Percentiles rank a stretch among this genome's conserved stretches.
phyloP scores from a whole-genome alignment of 495 filamentous ascomycete species.

The Cetradonia linearis region DNA sequence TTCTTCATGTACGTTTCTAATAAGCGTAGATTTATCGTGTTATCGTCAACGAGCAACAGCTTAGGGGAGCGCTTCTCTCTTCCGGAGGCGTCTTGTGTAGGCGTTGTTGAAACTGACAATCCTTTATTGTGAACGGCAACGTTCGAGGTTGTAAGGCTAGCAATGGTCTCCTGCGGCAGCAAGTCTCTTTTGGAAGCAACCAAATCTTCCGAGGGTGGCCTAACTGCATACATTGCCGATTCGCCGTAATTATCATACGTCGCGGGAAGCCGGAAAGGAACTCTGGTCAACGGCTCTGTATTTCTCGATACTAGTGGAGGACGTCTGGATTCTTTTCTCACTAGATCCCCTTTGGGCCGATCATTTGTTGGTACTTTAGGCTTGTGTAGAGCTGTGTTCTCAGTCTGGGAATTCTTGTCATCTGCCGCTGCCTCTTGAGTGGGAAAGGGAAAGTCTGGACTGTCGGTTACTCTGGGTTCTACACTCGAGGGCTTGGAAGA shows the following conservation, averaged over 20 bases:
- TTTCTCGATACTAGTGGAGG: constrained; percentile 15
- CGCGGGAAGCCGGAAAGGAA: constrained; percentile 2
- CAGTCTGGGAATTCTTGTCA: neutral
- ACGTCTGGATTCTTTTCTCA: constrained; percentile 9
- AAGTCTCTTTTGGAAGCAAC: constrained; percentile 1
- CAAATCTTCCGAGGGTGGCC: neutral
- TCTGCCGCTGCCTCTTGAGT: neutral
- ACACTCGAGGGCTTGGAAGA: constrained; percentile 7
- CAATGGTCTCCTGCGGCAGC: neutral
- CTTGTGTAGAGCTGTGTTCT: neutral
- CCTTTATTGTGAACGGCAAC: constrained; percentile 4
- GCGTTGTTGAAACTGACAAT: neutral
- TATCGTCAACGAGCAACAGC: constrained; percentile 64
- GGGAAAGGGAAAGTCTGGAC: constrained; percentile 12
- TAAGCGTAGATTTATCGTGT: constrained; percentile 63
- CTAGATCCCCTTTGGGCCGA: constrained; percentile 14
- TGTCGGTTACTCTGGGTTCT: neutral
- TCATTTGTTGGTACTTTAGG: neutral
- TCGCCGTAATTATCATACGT: constrained; percentile 13
- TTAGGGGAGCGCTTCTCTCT: constrained; percentile 24
- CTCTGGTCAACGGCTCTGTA: constrained; percentile 18
- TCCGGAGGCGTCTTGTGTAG: neutral
- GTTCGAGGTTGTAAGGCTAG: constrained; percentile 11
- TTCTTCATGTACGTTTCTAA: constrained; percentile 52
- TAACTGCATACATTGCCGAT: constrained; percentile 3